A percentile compares a stretch with the other conserved stretches of the same genome.
Evolutionary conservation across 352 stramenopile species (phyloP).

Genomic region (Phytophthora kernoviae): DNA sequence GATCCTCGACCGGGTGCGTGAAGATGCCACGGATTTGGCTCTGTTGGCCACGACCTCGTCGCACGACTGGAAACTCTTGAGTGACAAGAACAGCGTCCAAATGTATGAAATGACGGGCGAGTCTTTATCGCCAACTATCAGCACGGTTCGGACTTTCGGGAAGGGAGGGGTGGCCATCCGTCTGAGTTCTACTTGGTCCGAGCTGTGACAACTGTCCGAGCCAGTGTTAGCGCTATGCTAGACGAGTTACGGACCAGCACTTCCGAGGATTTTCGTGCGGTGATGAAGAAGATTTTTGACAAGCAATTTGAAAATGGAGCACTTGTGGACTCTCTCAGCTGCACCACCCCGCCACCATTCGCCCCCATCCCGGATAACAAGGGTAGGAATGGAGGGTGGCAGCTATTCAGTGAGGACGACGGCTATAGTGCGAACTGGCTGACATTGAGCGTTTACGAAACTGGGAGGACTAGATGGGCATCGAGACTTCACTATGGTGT

Average conservation of each 20-base stretch:
- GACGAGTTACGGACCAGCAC: slow-evolving; percentile 37
- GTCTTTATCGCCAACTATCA: slow-evolving; percentile 42
- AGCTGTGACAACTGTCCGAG: slow-evolving; percentile 46
- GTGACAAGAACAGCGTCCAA: slow-evolving; percentile 49
- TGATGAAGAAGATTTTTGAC: slow-evolving; percentile 65
- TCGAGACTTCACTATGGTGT: slow-evolving; percentile 65
- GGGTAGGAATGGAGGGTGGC: slow-evolving; percentile 9
- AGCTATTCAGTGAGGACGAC: slow-evolving; percentile 58
- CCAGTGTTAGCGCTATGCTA: slow-evolving; percentile 47
- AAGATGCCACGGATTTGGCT: slow-evolving; percentile 56
- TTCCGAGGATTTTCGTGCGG: slow-evolving; percentile 40
- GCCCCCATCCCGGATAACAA: slow-evolving; percentile 11
- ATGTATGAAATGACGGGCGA: slow-evolving; percentile 63
- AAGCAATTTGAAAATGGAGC: slow-evolving; percentile 53
- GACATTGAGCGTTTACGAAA: slow-evolving; percentile 42
- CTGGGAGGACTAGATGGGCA: slow-evolving; percentile 37
- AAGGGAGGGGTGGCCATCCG: slow-evolving; percentile 41
- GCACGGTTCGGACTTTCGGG: slow-evolving; percentile 44
- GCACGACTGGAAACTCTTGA: slow-evolving; percentile 57
- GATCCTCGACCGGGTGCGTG: slow-evolving; percentile 55
- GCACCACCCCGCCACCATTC: slow-evolving; percentile 44
- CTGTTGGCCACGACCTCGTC: slow-evolving; percentile 39
- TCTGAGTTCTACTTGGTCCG: slow-evolving; percentile 68
- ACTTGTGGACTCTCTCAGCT: slow-evolving; percentile 53
- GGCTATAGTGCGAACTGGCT: slow-evolving; percentile 65